phyloP scores from a whole-genome alignment of 2,329 filamentous ascomycete species.

The Chaetothyriales sp. region DNA sequence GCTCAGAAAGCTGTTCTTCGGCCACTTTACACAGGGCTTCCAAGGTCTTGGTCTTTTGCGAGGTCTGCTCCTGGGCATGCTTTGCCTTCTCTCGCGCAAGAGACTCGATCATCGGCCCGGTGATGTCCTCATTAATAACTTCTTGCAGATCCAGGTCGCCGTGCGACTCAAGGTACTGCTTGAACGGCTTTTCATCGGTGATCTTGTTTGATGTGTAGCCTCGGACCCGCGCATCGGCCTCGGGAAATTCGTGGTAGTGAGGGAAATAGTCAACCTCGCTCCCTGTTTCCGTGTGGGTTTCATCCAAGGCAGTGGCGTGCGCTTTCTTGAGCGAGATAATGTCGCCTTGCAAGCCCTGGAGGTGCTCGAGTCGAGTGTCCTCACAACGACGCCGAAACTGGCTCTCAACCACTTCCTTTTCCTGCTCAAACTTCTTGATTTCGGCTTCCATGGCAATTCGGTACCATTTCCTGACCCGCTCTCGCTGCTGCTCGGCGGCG shows the following conservation, averaged over 20 bases:
- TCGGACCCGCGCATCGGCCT: slow-evolving; percentile 11
- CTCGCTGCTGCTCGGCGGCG: slow-evolving; percentile 17
- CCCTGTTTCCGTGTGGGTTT: slow-evolving; percentile 27
- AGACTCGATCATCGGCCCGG: slow-evolving; percentile 12
- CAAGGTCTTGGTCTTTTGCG: slow-evolving; percentile 8
- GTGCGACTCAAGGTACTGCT: slow-evolving; percentile 8
- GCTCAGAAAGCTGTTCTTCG: slow-evolving; percentile 9
- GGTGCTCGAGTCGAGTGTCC: slow-evolving; percentile 20
- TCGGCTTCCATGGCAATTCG: slow-evolving; percentile 21
- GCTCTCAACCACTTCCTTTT: slow-evolving; percentile 22
- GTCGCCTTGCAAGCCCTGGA: slow-evolving; percentile 26
- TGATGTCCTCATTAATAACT: slow-evolving; percentile 16
- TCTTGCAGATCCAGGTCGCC: slow-evolving; percentile 14
- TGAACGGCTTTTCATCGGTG: slow-evolving; percentile 16
- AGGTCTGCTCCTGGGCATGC: slow-evolving; percentile 6
- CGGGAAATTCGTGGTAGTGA: slow-evolving; percentile 14
- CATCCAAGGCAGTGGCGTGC: slow-evolving; percentile 26
- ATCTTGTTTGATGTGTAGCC: slow-evolving; percentile 15
- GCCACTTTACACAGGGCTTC: slow-evolving; percentile 11
- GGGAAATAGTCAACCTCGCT: slow-evolving; percentile 19
- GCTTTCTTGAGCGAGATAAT: slow-evolving; percentile 27
- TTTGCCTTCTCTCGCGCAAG: slow-evolving; percentile 10
- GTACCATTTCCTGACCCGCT: slow-evolving; percentile 21
- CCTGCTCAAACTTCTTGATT: slow-evolving; percentile 19
- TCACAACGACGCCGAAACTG: slow-evolving; percentile 20